These are phyloP conservation scores for Paraphaeosphaeria minitans DNA, from an alignment of 2,329 filamentous ascomycete genomes.

Conservation along the genomic window DNA sequence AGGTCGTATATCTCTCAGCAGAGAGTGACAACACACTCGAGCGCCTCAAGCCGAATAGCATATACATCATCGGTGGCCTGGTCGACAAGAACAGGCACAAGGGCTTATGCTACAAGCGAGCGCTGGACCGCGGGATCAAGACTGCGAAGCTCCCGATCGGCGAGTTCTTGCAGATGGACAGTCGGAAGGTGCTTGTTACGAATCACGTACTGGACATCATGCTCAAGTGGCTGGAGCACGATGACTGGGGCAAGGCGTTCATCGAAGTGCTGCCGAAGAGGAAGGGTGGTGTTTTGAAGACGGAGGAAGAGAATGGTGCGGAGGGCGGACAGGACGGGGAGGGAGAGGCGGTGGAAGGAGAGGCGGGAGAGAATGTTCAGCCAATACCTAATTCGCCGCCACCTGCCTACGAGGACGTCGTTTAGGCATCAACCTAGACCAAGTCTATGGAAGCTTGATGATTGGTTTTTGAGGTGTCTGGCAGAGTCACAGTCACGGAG, in stretches of 20 bases:
- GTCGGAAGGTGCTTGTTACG: constrained; percentile 82
- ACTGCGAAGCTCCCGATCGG: constrained; percentile 93
- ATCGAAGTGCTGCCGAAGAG: constrained; percentile 85
- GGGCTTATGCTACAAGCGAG: constrained; percentile 86
- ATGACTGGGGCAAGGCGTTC: constrained; percentile 92
- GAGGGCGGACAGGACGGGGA: constrained; percentile 18
- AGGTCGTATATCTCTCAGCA: constrained; percentile 86
- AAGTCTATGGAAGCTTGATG: background rate
- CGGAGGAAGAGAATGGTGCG: constrained; percentile 19
- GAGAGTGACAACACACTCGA: constrained; percentile 88
- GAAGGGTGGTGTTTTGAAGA: constrained; percentile 76
- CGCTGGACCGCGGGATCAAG: constrained; percentile 73
- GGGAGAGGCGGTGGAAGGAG: constrained; percentile 13
- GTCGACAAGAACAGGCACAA: constrained; percentile 98
- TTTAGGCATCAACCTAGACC: background rate
- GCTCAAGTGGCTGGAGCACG: constrained; percentile 86
- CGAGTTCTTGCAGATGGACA: constrained; percentile 91
- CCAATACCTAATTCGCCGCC: background rate
- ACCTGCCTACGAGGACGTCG: background rate
- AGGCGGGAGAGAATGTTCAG: background rate
- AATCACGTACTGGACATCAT: constrained; percentile 98
- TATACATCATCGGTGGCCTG: constrained; percentile 90
- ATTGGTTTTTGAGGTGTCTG: background rate
- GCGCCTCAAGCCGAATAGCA: constrained; percentile 82
- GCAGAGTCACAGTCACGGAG: background rate